Evolutionary conservation across 2,329 filamentous ascomycete species (phyloP).

Genomic region (Fusarium sp.): DNA sequence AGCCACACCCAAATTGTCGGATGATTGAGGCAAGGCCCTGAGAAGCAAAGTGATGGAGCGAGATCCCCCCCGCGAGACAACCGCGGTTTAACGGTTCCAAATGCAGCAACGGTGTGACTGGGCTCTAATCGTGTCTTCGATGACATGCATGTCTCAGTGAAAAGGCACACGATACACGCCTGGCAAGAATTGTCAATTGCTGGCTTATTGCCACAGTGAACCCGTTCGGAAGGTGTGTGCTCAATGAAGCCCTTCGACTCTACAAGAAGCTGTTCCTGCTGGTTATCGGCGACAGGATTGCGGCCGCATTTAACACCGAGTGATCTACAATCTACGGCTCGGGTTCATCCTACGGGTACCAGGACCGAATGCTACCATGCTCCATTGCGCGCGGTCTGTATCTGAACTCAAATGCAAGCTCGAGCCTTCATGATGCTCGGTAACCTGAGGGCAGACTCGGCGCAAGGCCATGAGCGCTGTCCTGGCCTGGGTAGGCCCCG

Average conservation of each 20-base stretch:
- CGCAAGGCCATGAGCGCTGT: background rate
- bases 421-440: conserved; percentile 8
- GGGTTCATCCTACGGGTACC: conserved; percentile 14
- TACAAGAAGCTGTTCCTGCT: background rate
- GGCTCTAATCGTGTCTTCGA: conserved; percentile 3
- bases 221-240: background rate
- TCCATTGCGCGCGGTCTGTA: conserved; percentile 19
- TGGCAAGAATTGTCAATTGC: background rate
- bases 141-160: conserved; percentile 29
- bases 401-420: conserved; percentile 22
- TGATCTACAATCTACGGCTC: conserved; percentile 25
- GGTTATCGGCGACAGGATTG: conserved; percentile 5
- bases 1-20: conserved; percentile 33
- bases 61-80: background rate
- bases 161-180: background rate
- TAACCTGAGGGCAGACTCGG: background rate
- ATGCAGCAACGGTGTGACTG: background rate
- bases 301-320: conserved; percentile 20
- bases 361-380: conserved; percentile 16
- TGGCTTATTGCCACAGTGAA: background rate
- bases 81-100: background rate
- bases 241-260: background rate
- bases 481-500: background rate
- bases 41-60: conserved; percentile 12
- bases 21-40: conserved; percentile 27